Base-by-base conservation (phyloP, 176 grass and related monocot genomes). In the Aechmea fasciata region DNA sequence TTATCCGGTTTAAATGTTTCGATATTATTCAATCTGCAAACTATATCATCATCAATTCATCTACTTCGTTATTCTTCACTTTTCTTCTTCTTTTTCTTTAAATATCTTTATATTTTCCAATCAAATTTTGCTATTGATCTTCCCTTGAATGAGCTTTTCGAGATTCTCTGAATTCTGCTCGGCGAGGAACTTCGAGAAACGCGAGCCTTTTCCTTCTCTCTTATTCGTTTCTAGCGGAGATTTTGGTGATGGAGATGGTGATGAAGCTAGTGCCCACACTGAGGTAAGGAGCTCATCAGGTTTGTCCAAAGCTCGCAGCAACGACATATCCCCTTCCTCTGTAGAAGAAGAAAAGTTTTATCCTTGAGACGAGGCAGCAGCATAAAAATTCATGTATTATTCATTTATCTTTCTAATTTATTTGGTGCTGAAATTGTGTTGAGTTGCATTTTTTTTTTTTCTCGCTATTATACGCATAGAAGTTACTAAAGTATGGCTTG, bases 101-200 rank as follows among this genome's bases (percentile, higher is more conserved):
- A 6, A 59, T 15, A 59, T 59, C 54, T 59, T 59, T 20, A 2
- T 10, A 9, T 59, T 59, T 18, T 59, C 54, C 7, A 47, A 79
- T 80, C 51, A 96, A 72, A 96, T 83, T 81, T 89, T 97, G 73
- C 93, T 92, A 19, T 72, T 66, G n/a, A 72, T 74, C 33, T 81
- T 92, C 41, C 64, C 66, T 48, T 69, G 80, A n/a, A 83, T 71
- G 15, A 83, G 62, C 52, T 77, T 57, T 20, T 83, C 79, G 33
- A 89, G 49, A 63, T 85, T 81, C 79, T 48, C 77, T 57, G 59
- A 63, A 68, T 87, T 70, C 72, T 90, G 80, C 65, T 89, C 79
- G 50, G 63, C 57, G 22, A 97, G 79, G 73, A 92, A 97, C 67
- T 97, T 88, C 26, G 85, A 76, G 47, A 97, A 85, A 13, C 81